Base-by-base conservation (phyloP, 768 basidiomycete genomes). In the Hygrophoropsis aurantiaca region DNA sequence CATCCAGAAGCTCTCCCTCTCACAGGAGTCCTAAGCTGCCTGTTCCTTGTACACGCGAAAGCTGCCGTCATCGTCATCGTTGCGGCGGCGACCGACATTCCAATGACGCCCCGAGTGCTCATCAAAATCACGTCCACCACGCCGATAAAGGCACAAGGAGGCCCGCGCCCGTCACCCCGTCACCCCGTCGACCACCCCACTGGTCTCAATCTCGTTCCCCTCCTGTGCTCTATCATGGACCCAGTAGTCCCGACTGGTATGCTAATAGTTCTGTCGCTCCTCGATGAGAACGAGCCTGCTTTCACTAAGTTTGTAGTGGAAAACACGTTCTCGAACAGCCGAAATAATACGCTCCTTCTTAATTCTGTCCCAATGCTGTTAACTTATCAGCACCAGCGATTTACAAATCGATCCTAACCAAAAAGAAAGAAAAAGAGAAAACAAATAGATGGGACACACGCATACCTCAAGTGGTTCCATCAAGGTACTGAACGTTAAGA, bases 1-100 rank as follows among this genome's bases (percentile, higher is more conserved):
- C 97, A 99, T 0, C 90, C 90, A 37, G 91, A 93, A 5, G 91
- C 88, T 58, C 89, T 90, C 23, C 94, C 75, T 63, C 87, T 87
- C 53, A 94, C 75, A 84, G 87, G 11, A 87, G 84, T 18, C 83
- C 87, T 20, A 69, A 64, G 9, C 75, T 74, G 30, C 77, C 74
- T 32, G 61, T 66, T 19, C 67, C 64, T 49, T 78, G 72, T 36
- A 75, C 77, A 39, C 78, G 77, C 64, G 60, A 26, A 54, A 54
- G 46, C 40, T 40, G 27, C 61, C 60, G 23, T 73, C 72, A 30
- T 77, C 72, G 34, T 75, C 46, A 47, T 64, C 53, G 36, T 76
- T 74, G 50, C 75, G 67, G 48, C 79, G 78, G 30, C 78, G 68
- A 60, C 81, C 79, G 50, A 74, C 73, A 48, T 81, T 74, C 50